A percentile compares a stretch with the other conserved stretches of the same genome.
These are phyloP conservation scores for Zhuliangozyma blackwelliae DNA, from an alignment of 1,139 yeast species.

Conservation along the genomic window DNA sequence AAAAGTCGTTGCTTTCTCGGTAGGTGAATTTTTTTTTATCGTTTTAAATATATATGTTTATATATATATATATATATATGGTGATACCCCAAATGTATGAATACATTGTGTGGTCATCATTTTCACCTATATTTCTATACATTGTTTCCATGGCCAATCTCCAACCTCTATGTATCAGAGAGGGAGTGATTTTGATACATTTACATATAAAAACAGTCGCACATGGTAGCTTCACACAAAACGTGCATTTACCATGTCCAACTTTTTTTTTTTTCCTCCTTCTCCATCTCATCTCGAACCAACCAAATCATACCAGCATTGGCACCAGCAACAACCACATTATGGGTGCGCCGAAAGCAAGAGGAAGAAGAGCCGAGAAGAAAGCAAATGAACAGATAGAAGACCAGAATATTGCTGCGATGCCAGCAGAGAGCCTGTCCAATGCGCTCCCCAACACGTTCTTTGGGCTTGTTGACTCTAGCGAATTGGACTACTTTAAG, in stretches of 20 bases:
- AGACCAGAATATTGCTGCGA: conserved; percentile 2
- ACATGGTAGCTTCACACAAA: conserved; percentile 3
- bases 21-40: too few species aligned
- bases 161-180: too few species aligned
- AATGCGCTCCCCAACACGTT: conserved; percentile 33
- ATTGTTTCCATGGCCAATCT: too few species aligned
- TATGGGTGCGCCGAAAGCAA: conserved; percentile 32
- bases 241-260: neutral
- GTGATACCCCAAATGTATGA: too few species aligned
- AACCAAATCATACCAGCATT: too few species aligned
- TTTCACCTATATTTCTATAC: too few species aligned
- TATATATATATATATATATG: too few species aligned
- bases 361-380: conserved; percentile 68
- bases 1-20: too few species aligned
- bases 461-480: conserved; percentile 80
- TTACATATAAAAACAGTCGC: too few species aligned
- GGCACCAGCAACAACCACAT: neutral
- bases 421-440: conserved; percentile 3
- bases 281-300: neutral
- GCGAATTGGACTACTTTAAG: conserved; percentile 85
- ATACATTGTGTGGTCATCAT: too few species aligned
- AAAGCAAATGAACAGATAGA: conserved; percentile 21
- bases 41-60: too few species aligned
- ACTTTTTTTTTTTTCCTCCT: neutral
- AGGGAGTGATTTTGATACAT: too few species aligned